Conservation (phyloP, 305 asterid genomes). For the Fraxinus ornus region DNA sequence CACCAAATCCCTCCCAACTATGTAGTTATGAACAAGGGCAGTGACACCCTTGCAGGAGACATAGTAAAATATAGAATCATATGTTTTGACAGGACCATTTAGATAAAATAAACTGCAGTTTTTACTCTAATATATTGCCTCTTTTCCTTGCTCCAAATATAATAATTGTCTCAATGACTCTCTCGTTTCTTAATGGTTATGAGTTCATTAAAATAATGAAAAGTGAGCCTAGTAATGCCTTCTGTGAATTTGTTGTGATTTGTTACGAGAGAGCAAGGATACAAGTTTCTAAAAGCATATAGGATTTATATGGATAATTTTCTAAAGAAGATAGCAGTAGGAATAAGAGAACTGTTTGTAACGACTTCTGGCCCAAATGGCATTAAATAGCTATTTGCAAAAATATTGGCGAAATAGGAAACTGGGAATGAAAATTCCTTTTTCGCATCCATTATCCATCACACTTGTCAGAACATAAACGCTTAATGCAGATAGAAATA, state of each 20-base stretch:
- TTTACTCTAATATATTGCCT: not conserved
- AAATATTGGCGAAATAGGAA: conserved; percentile 9
- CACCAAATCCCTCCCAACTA: not conserved
- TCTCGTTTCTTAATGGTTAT: not conserved
- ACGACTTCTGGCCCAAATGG: not conserved
- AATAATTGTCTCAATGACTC: conserved; percentile 17
- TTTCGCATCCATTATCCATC: not conserved
- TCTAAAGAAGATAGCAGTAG: not conserved
- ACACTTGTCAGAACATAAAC: not conserved
- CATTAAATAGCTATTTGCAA: conserved; percentile 9
- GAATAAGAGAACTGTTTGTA: not conserved
- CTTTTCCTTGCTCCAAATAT: conserved; percentile 10
- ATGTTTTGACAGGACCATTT: not conserved
- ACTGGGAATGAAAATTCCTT: not conserved
- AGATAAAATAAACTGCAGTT: conserved; percentile 3
- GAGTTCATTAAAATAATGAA: conserved; percentile 9
- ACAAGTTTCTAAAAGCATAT: conserved; percentile 10
- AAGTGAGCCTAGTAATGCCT: conserved; percentile 9
- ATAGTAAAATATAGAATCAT: not conserved
- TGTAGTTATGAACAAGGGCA: not conserved
- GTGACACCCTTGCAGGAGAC: not conserved
- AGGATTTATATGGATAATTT: not conserved
- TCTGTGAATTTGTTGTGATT: not conserved
- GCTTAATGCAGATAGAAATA: not conserved
- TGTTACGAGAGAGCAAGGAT: conserved; percentile 7